phyloP scores from a whole-genome alignment of 2,329 filamentous ascomycete species.

The Coccinonectria pachysandricola region DNA sequence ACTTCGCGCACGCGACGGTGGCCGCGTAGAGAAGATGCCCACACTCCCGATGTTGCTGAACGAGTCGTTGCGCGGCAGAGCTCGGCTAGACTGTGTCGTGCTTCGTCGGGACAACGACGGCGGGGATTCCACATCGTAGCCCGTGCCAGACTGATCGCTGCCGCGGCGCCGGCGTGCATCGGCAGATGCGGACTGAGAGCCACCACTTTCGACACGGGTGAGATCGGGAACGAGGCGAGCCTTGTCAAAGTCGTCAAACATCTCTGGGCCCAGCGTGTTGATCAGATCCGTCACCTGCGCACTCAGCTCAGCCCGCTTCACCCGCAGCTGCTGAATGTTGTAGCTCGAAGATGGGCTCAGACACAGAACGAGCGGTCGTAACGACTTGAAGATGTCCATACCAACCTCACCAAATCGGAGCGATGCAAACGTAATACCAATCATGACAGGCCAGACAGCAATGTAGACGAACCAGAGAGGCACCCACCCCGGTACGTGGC shows the following conservation, averaged over 20 bases:
- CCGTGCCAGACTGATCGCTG: slow-evolving; percentile 37
- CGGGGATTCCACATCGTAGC: slow-evolving; percentile 28
- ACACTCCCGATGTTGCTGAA: slow-evolving; percentile 84
- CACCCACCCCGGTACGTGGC: slow-evolving; percentile 69
- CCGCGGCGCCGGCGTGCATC: slow-evolving; percentile 29
- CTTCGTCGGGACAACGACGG: slow-evolving; percentile 33
- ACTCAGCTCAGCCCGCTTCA: slow-evolving; percentile 62
- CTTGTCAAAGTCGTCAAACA: slow-evolving; percentile 92
- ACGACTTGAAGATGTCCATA: slow-evolving; percentile 95
- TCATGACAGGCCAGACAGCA: slow-evolving; percentile 70
- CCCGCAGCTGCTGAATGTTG: slow-evolving; percentile 68
- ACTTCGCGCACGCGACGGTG: slow-evolving; percentile 67
- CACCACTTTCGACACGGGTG: slow-evolving; percentile 26
- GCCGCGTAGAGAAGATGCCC: slow-evolving; percentile 81
- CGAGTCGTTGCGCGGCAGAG: slow-evolving; percentile 75
- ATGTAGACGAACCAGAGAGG: slow-evolving; percentile 69
- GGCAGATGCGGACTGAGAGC: slow-evolving; percentile 11
- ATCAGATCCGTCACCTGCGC: slow-evolving; percentile 81
- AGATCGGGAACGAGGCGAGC: slow-evolving; percentile 57
- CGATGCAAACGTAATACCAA: slow-evolving; percentile 81
- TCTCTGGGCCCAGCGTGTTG: slow-evolving; percentile 88
- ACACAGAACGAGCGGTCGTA: slow-evolving; percentile 76
- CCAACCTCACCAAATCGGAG: slow-evolving; percentile 95
- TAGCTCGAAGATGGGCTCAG: slow-evolving; percentile 77
- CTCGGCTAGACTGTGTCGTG: slow-evolving; percentile 44